phyloP scores from a whole-genome alignment of 2,329 filamentous ascomycete species.

The Aspergillus quadricinctus region DNA sequence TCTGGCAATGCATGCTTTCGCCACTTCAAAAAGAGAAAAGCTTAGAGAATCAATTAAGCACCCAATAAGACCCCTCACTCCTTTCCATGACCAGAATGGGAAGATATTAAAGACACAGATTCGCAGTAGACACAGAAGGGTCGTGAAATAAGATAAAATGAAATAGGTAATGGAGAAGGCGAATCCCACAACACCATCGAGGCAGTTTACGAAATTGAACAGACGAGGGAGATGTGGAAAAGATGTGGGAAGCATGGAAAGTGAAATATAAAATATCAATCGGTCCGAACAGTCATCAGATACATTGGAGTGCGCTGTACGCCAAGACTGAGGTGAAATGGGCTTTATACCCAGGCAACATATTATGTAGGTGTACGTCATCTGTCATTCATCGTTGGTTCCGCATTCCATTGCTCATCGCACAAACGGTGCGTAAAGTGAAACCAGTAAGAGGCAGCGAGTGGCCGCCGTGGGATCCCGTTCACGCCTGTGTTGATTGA shows the following conservation, averaged over 20 bases:
- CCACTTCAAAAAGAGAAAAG: conserved; percentile 8
- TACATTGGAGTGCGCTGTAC: conserved; percentile 26
- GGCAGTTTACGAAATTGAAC: conserved; percentile 12
- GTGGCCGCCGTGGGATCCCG: not conserved
- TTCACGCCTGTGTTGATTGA: not conserved
- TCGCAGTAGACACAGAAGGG: conserved; percentile 3
- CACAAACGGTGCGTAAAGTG: conserved; percentile 12
- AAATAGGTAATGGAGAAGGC: conserved; percentile 6
- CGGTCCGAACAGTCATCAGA: conserved; percentile 24
- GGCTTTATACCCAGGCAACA: conserved; percentile 20
- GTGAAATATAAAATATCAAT: conserved; percentile 22
- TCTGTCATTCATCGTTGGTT: conserved; percentile 33
- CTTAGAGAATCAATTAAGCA: conserved; percentile 12
- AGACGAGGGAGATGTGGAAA: conserved; percentile 4
- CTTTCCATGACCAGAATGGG: conserved; percentile 17
- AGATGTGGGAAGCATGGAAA: conserved; percentile 39
- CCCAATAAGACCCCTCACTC: conserved; percentile 19
- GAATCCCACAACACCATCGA: conserved; percentile 17
- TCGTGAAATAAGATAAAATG: conserved; percentile 8
- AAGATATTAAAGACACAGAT: not conserved
- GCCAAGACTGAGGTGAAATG: conserved; percentile 26
- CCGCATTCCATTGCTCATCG: conserved; percentile 24
- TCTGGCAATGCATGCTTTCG: conserved; percentile 5
- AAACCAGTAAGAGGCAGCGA: not conserved
- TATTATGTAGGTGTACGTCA: conserved; percentile 33